Evolutionary conservation across 495 filamentous ascomycete genomes (phyloP).

Genomic region (Clohesyomyces aquaticus): DNA sequence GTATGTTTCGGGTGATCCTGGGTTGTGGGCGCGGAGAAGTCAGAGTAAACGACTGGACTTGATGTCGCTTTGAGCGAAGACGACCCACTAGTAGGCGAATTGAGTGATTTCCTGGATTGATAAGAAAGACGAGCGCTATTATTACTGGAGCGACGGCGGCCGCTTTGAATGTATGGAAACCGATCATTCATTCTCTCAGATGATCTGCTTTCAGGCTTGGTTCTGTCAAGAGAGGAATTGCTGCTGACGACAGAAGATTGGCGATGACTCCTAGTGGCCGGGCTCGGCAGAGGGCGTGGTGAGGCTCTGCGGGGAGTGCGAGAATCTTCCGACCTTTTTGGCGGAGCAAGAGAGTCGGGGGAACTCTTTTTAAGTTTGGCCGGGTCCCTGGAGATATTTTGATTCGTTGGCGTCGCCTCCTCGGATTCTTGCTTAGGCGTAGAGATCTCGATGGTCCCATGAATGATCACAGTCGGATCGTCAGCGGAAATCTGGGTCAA

Average conservation of each 20-base stretch:
- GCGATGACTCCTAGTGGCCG: neutral
- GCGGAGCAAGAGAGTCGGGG: neutral
- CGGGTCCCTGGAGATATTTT: neutral
- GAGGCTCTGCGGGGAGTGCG: neutral
- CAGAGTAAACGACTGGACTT: slow-evolving; percentile 24
- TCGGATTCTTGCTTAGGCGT: slow-evolving; percentile 4
- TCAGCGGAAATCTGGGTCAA: slow-evolving; percentile 26
- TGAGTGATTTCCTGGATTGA: neutral
- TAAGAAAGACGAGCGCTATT: slow-evolving; percentile 9
- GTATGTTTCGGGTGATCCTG: no score
- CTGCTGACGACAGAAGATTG: slow-evolving; percentile 10
- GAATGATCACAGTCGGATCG: slow-evolving; percentile 1
- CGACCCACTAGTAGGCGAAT: slow-evolving; percentile 13
- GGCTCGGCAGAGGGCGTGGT: neutral
- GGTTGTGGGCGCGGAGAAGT: slow-evolving; percentile 18
- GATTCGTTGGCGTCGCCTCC: neutral
- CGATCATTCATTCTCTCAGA: slow-evolving; percentile 44
- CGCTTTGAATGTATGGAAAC: slow-evolving; percentile 42
- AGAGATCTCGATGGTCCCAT: neutral
- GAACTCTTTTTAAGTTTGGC: neutral
- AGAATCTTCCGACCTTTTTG: neutral
- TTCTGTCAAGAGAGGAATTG: slow-evolving; percentile 7
- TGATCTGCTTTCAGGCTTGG: neutral
- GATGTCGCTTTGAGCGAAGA: slow-evolving; percentile 14
- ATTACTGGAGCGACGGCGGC: slow-evolving; percentile 34